Evolutionary conservation across 2,329 filamentous ascomycete species (phyloP), one percentile per base, ranked within the genome.

Genomic region (Colletotrichum tanaceti): DNA sequence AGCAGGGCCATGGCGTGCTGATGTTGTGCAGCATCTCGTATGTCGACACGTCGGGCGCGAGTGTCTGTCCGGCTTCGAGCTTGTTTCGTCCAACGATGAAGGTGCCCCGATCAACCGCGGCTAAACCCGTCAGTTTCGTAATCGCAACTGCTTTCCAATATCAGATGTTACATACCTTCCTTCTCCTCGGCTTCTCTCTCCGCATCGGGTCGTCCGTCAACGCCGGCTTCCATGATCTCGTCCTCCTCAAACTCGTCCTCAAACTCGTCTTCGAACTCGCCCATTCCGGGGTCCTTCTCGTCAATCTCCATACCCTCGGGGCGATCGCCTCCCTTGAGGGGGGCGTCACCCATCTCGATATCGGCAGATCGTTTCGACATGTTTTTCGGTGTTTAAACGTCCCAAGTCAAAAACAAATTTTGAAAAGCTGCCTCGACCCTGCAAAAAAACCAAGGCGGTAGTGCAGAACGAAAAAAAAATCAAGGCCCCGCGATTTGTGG

Each of bases 11-110:
- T 1, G 94, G 94, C 9, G 94, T 94, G 79, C 92, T 96, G 72
- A 99, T 87, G 70, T 90, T 93, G 84, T 99, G 96, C 68, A 99
- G 89, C 94, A 99, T 97, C 79, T 98, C 92, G 83, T 99, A 99
- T 6, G 95, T 95, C n/a, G 92, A 93, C 68, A 93, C 86, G 80
- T 99, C 96, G 16, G 96, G 95, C 4, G 94, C 90, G 65, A 99
- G 87, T 5, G 93, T 94, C 84, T 98, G 94, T 74, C 94, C 95
- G 14, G 93, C 90, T 72, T 93, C 93, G 71, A 98, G 87, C 83
- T 96, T 95, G 79, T 94, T 93, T 75, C 96, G 89, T 72, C 96
- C 96, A 73, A 97, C 94, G 75, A 99, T 98, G 81, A 98, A 99
- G 47, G 94, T 97, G 78, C 92, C 91, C 76, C 95, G 92, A 81